Evolutionary conservation across 192 early-diverging fungal genomes (phyloP).

Genomic region (Backusella sp.): DNA sequence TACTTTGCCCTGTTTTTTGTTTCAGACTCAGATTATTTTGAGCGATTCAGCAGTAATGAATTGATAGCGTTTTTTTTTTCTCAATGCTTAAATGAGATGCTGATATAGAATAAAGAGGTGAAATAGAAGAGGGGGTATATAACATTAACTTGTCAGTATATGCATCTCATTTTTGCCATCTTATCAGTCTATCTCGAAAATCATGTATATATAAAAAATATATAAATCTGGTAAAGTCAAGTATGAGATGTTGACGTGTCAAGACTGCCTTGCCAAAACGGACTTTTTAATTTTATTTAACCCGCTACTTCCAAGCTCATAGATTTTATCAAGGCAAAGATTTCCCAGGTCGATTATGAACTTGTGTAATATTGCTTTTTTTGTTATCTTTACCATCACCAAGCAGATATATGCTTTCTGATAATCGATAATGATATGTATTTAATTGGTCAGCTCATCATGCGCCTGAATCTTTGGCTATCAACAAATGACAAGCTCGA

Average conservation of each 20-base stretch:
- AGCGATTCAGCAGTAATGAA: background rate
- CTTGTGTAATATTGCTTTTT: background rate
- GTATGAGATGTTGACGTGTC: background rate
- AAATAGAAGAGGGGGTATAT: no score
- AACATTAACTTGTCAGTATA: background rate
- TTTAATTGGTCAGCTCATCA: background rate
- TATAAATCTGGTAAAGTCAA: background rate
- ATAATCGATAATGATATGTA: background rate
- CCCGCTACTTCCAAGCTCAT: background rate
- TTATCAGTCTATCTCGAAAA: no score
- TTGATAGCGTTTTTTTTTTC: background rate
- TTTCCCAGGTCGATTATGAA: conserved; percentile 1
- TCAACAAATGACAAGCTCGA: background rate
- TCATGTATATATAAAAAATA: no score
- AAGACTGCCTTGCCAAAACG: background rate
- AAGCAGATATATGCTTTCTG: background rate
- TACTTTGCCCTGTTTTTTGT: background rate
- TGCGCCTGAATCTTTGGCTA: background rate
- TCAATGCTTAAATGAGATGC: background rate
- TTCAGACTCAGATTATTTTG: background rate
- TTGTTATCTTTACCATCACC: conserved; percentile 1
- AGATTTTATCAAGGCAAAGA: background rate
- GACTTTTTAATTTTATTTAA: conserved; percentile 7
- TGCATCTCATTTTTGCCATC: no score
- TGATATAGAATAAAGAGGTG: no score